A percentile compares a stretch with the other conserved stretches of the same genome.
phyloP scores from a whole-genome alignment of 345 rosid species.

The Brassica juncea region DNA sequence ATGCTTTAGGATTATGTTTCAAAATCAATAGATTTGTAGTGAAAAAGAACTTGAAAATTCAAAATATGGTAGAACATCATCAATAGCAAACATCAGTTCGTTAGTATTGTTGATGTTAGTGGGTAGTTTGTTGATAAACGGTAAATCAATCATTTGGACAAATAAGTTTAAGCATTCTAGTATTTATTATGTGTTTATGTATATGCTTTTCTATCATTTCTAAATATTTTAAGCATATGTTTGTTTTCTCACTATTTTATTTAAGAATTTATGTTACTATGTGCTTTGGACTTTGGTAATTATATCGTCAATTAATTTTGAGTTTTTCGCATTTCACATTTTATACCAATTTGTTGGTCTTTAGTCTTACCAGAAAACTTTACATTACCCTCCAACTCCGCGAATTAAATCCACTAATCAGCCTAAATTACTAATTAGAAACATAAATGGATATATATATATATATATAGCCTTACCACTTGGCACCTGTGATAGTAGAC shows the following conservation, averaged over 20 bases:
- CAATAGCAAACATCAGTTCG: not conserved
- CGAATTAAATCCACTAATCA: not conserved
- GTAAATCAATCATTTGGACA: not conserved
- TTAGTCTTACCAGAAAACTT: not conserved
- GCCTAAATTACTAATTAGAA: constrained; percentile 1
- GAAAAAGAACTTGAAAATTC: not conserved
- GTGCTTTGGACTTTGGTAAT: not conserved
- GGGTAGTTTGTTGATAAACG: not conserved
- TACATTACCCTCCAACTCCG: not conserved
- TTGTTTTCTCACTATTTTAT: not conserved
- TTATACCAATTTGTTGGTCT: not conserved
- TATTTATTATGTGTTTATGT: not conserved
- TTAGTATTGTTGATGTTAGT: not conserved
- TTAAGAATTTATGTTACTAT: not conserved
- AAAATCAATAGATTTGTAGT: not conserved
- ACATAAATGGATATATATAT: not conserved
- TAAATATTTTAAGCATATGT: not conserved
- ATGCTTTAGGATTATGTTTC: too few relatives aligned
- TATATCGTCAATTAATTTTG: not conserved
- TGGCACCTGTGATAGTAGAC: constrained; percentile 22
- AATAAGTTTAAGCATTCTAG: not conserved
- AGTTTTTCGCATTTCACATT: not conserved
- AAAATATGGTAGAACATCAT: not conserved
- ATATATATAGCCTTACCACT: not conserved
- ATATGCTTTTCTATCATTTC: not conserved